A percentile compares a stretch with the other conserved stretches of the same genome.
phyloP scores from a whole-genome alignment of 2,329 filamentous ascomycete genomes.

The Paramyrothecium sp. region DNA sequence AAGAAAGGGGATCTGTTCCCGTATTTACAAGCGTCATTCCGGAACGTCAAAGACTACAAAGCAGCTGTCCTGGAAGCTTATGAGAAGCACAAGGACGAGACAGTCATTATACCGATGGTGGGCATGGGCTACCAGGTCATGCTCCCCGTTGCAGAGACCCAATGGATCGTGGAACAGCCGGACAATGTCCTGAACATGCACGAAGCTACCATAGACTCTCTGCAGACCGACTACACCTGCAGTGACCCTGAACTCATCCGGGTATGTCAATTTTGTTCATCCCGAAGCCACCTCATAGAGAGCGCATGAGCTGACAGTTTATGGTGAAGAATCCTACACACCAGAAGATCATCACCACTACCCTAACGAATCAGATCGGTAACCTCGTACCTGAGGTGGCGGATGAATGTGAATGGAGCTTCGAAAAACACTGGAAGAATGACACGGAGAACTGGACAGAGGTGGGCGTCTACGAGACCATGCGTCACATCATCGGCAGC shows the following conservation, averaged over 20 bases:
- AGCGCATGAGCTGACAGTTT: not conserved
- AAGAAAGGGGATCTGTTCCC: not conserved
- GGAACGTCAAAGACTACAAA: not conserved
- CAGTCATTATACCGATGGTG: not conserved
- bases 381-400: slow-evolving; percentile 1
- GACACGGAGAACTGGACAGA: not conserved
- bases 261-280: not conserved
- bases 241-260: not conserved
- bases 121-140: not conserved
- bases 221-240: not conserved
- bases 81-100: not conserved
- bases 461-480: slow-evolving; percentile 4
- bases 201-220: not conserved
- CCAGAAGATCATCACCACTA: not conserved
- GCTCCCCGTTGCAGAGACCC: not conserved
- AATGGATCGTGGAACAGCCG: slow-evolving; percentile 6
- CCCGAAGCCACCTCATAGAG: not conserved
- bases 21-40: not conserved
- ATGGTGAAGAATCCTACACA: not conserved
- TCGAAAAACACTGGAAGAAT: not conserved
- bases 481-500: slow-evolving; percentile 6
- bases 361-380: not conserved
- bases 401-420: not conserved
- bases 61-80: not conserved
- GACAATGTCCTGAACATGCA: not conserved